Conservation (phyloP, 164 flowering plant species). For the Vitis cinerea region DNA sequence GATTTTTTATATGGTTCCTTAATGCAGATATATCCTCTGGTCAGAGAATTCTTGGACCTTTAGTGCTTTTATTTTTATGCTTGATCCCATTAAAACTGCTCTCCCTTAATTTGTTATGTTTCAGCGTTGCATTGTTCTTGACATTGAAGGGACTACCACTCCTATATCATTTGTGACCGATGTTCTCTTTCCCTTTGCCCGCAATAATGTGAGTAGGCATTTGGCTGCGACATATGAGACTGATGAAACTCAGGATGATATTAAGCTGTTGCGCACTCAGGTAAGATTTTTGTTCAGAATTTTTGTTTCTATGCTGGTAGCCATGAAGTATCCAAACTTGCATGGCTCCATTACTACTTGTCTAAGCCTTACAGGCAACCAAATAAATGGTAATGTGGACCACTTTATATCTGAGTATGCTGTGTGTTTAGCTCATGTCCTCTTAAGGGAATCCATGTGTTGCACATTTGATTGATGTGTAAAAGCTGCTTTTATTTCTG, state of each 20-base stretch:
- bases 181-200: conserved; percentile 97
- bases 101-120: conserved; percentile 11
- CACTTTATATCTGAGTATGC: not conserved
- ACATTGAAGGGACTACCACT: conserved; percentile 98
- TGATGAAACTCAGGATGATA: conserved; percentile 88
- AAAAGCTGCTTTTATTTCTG: not conserved
- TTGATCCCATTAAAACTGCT: not conserved
- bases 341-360: not conserved
- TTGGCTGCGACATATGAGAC: conserved; percentile 69
- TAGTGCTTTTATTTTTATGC: not conserved
- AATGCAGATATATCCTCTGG: not conserved
- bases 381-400: not conserved
- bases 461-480: not conserved
- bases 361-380: not conserved
- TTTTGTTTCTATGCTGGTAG: not conserved
- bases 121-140: conserved; percentile 96
- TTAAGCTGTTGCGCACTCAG: conserved; percentile 71
- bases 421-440: not conserved
- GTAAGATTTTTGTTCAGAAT: conserved; percentile 38
- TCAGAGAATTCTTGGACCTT: not conserved
- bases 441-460: not conserved
- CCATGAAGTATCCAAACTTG: not conserved
- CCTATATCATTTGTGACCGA: conserved; percentile 94
- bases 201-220: conserved; percentile 83
- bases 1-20: not conserved